Conservation (phyloP, 1,284 basidiomycete species). For the Fomitopsis palustris region DNA sequence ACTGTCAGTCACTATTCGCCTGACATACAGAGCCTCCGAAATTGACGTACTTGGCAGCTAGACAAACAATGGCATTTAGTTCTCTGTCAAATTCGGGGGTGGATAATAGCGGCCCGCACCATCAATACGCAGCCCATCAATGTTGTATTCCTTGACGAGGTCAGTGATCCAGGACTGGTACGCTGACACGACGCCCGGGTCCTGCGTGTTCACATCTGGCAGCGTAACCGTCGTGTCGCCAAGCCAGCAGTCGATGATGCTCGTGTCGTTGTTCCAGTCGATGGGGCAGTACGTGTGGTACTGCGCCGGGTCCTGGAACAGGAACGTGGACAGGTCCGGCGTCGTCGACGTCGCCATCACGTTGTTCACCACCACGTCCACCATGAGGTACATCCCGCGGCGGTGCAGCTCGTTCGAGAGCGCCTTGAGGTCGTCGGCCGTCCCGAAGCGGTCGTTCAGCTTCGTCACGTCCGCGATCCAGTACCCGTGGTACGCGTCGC, state of each 20-base stretch:
- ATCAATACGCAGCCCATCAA: conserved; percentile 80
- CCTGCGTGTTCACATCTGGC: conserved; percentile 72
- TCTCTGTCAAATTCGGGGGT: not conserved
- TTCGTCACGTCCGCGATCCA: conserved; percentile 63
- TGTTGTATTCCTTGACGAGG: conserved; percentile 60
- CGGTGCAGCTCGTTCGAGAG: conserved; percentile 65
- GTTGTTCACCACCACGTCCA: conserved; percentile 78
- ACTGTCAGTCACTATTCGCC: not conserved
- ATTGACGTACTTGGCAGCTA: conserved; percentile 45
- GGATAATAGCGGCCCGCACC: conserved; percentile 28
- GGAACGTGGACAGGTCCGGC: conserved; percentile 57
- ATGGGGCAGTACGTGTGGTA: conserved; percentile 74
- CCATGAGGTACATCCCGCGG: conserved; percentile 78
- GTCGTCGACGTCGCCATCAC: conserved; percentile 57
- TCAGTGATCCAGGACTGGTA: conserved; percentile 62
- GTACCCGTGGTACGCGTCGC: conserved; percentile 69
- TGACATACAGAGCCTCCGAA: not conserved
- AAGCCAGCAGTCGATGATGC: conserved; percentile 74
- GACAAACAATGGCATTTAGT: not conserved
- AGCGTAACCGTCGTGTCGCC: conserved; percentile 67
- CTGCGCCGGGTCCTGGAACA: conserved; percentile 57
- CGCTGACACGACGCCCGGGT: conserved; percentile 52
- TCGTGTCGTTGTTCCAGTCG: conserved; percentile 58
- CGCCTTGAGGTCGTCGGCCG: conserved; percentile 66
- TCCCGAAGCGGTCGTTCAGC: conserved; percentile 71